Percentiles rank a stretch among this genome's conserved stretches.
Evolutionary conservation across 2,329 filamentous ascomycete species (phyloP).

Genomic region (Ceratocystis ficicola): DNA sequence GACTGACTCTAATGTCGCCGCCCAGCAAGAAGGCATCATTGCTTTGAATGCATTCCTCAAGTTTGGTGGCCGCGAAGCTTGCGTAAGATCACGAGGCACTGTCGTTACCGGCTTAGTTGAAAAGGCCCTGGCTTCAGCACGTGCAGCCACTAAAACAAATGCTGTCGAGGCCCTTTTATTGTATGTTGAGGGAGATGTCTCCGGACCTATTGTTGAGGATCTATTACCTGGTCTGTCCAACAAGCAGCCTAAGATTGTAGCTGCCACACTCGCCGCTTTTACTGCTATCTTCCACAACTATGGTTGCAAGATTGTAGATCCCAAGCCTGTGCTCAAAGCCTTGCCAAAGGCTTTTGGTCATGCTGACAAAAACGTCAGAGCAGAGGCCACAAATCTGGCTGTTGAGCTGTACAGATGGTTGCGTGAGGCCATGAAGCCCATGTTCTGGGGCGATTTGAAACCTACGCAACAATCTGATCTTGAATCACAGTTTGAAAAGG

Average conservation of each 20-base stretch:
- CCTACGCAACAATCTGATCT: conserved; percentile 89
- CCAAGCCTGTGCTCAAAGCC: conserved; percentile 77
- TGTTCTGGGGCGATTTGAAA: conserved; percentile 94
- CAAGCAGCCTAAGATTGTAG: conserved; percentile 83
- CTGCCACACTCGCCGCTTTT: conserved; percentile 58
- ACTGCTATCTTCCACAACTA: conserved; percentile 84
- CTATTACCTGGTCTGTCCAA: conserved; percentile 69
- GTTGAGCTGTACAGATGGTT: conserved; percentile 96
- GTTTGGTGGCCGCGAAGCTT: conserved; percentile 70
- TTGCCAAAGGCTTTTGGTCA: conserved; percentile 88
- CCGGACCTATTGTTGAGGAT: conserved; percentile 80
- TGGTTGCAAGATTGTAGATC: conserved; percentile 86
- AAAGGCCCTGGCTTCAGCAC: conserved; percentile 78
- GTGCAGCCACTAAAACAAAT: conserved; percentile 78
- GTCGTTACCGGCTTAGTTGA: conserved; percentile 74
- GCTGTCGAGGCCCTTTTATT: conserved; percentile 76
- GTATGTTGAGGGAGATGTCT: conserved; percentile 78
- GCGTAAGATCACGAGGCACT: conserved; percentile 60
- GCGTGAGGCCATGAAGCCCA: conserved; percentile 92
- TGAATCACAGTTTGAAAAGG: conserved; percentile 84
- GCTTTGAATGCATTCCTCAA: conserved; percentile 88
- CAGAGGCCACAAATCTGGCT: conserved; percentile 79
- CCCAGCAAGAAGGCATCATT: conserved; percentile 82
- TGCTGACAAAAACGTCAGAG: conserved; percentile 94
- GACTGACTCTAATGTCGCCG: conserved; percentile 88